phyloP scores from a whole-genome alignment of 495 filamentous ascomycete species.

The Aspergillus saccharolyticus region DNA sequence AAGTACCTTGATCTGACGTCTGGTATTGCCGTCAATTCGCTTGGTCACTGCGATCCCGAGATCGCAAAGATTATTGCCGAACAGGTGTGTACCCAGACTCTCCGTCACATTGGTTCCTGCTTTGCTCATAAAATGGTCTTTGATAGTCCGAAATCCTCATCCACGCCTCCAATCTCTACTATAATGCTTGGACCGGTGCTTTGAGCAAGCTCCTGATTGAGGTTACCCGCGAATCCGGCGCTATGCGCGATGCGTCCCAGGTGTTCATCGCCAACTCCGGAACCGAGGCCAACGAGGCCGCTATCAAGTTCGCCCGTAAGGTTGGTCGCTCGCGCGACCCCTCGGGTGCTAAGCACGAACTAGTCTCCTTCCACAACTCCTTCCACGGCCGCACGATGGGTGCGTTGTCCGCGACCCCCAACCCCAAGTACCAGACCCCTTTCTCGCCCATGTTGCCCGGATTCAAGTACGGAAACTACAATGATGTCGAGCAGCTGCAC shows the following conservation, averaged over 20 bases:
- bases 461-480: conserved; percentile 80
- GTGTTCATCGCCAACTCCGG: conserved; percentile 95
- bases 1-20: conserved; percentile 91
- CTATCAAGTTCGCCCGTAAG: conserved; percentile 94
- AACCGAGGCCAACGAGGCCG: conserved; percentile 93
- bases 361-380: conserved; percentile 82
- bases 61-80: conserved; percentile 63
- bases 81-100: conserved; percentile 51
- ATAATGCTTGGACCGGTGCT: conserved; percentile 87
- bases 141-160: conserved; percentile 66
- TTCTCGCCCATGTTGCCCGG: conserved; percentile 95
- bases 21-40: conserved; percentile 89
- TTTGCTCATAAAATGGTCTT: conserved; percentile 13
- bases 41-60: conserved; percentile 81
- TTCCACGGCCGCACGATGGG: conserved; percentile 99
- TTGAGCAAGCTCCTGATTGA: conserved; percentile 82
- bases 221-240: conserved; percentile 66
- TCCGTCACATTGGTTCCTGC: background rate
- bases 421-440: conserved; percentile 94
- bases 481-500: conserved; percentile 66
- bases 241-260: conserved; percentile 72
- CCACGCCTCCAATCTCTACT: conserved; percentile 91
- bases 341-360: conserved; percentile 68
- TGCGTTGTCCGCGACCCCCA: conserved; percentile 85
- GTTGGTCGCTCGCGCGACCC: conserved; percentile 69